These are phyloP conservation scores for Lenzites betulinus DNA, from an alignment of 768 basidiomycete species.

Conservation along the genomic window DNA sequence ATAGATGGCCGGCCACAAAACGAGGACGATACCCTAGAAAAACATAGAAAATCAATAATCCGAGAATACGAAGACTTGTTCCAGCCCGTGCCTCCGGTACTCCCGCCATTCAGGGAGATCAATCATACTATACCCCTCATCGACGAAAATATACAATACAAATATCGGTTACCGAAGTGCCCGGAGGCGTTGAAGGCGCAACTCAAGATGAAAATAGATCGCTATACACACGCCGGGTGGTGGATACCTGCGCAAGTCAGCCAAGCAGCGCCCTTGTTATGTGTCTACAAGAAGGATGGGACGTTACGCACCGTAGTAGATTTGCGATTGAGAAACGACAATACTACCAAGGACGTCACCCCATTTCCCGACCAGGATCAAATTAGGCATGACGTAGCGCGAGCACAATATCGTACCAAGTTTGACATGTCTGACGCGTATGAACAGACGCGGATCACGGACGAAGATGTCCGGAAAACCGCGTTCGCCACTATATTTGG, in stretches of 20 bases:
- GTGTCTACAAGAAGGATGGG: slow-evolving; percentile 36
- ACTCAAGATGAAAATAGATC: neutral
- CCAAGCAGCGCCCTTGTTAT: slow-evolving; percentile 36
- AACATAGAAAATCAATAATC: too few relatives aligned
- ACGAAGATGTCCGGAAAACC: slow-evolving; percentile 33
- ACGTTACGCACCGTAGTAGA: slow-evolving; percentile 39
- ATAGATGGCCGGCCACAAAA: too few relatives aligned
- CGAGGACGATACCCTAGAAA: too few relatives aligned
- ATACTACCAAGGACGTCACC: too few relatives aligned
- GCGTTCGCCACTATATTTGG: slow-evolving; percentile 15
- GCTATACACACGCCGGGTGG: slow-evolving; percentile 26
- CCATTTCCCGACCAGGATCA: too few relatives aligned
- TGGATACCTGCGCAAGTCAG: slow-evolving; percentile 28
- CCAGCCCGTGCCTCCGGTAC: too few relatives aligned
- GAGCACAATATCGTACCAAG: slow-evolving; percentile 37
- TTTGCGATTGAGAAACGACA: slow-evolving; percentile 36
- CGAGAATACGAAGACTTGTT: too few relatives aligned
- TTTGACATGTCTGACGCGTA: slow-evolving; percentile 45
- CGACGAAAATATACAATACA: slow-evolving; percentile 34
- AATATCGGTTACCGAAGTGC: slow-evolving; percentile 35
- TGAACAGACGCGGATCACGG: slow-evolving; percentile 40
- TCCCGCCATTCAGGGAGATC: neutral
- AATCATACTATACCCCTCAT: slow-evolving; percentile 36
- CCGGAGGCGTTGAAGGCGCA: slow-evolving; percentile 10
- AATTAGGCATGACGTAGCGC: too few relatives aligned